phyloP scores from a whole-genome alignment of 768 basidiomycete species.

The Xerocomellus intermedius region DNA sequence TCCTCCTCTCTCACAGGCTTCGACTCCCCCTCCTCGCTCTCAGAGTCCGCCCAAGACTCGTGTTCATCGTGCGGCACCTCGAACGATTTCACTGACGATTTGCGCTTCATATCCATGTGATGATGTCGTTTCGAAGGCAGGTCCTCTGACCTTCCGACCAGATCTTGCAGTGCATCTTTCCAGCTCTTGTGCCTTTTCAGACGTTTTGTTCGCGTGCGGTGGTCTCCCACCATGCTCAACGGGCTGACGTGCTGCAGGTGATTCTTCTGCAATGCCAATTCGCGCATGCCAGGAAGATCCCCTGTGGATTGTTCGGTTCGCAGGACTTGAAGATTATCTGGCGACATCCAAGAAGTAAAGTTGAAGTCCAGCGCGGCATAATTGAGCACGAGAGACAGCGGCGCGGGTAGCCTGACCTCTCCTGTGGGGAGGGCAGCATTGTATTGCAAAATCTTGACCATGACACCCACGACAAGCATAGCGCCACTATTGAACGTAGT shows the following conservation, averaged over 20 bases:
- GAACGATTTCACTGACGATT: conserved; percentile 28
- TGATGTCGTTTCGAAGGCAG: conserved; percentile 9
- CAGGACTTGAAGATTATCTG: conserved; percentile 77
- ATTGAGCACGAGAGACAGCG: conserved; percentile 80
- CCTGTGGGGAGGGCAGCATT: conserved; percentile 32
- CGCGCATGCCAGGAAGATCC: conserved; percentile 69
- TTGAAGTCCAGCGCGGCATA: conserved; percentile 97
- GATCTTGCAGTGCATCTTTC: conserved; percentile 55
- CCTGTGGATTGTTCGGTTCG: conserved; percentile 86
- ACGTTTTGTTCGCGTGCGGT: conserved; percentile 35
- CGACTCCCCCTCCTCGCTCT: conserved; percentile 49
- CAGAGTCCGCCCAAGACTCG: conserved; percentile 53
- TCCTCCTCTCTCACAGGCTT: conserved; percentile 61
- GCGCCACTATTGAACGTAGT: conserved; percentile 62
- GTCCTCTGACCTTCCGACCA: conserved; percentile 41
- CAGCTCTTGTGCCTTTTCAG: conserved; percentile 57
- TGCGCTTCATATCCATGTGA: conserved; percentile 29
- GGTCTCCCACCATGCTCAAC: conserved; percentile 85
- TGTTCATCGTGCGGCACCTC: conserved; percentile 39
- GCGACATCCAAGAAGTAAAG: conserved; percentile 96
- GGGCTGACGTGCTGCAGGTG: conserved; percentile 90
- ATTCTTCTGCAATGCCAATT: conserved; percentile 76
- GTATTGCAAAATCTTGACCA: conserved; percentile 81
- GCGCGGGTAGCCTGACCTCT: conserved; percentile 56
- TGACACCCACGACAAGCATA: conserved; percentile 78